A percentile compares a stretch with the other conserved stretches of the same genome.
Evolutionary conservation across 1,139 yeast genomes (phyloP).

Genomic region (Williopsis jadinii): DNA sequence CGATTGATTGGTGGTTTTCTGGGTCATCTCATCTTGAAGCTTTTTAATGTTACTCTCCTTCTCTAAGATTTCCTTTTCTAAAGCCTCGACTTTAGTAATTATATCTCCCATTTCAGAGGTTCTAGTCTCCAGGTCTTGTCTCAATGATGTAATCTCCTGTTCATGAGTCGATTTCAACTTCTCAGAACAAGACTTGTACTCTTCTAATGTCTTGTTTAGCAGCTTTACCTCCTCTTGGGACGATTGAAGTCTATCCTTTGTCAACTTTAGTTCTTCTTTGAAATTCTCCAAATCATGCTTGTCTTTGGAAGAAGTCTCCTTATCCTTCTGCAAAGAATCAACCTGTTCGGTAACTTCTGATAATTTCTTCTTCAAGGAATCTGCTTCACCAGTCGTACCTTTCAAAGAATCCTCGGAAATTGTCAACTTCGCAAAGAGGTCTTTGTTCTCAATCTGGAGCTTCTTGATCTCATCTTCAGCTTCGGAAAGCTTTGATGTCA

Average conservation of each 20-base stretch:
- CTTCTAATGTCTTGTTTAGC: neutral
- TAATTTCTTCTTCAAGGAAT: slow-evolving; percentile 1
- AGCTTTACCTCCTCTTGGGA: neutral
- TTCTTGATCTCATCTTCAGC: slow-evolving; percentile 2
- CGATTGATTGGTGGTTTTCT: neutral
- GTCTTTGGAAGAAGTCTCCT: neutral
- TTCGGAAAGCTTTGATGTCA: neutral
- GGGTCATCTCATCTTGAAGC: neutral
- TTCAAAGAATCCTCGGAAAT: neutral
- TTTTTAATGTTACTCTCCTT: too few species aligned
- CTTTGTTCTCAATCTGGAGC: slow-evolving; percentile 4
- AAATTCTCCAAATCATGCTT: neutral
- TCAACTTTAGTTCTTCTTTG: neutral
- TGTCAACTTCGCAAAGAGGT: slow-evolving; percentile 5
- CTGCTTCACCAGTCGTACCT: neutral
- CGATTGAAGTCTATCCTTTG: slow-evolving; percentile 1
- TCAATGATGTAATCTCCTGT: neutral
- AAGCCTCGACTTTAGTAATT: too few species aligned
- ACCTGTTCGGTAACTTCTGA: neutral
- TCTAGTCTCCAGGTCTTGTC: neutral
- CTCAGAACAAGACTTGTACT: neutral
- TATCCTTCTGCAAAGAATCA: neutral
- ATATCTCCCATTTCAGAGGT: too few species aligned
- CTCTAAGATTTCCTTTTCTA: too few species aligned
- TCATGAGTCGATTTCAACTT: neutral